These are phyloP conservation scores for Coffea canephora DNA, from an alignment of 257 asterid genomes.

Conservation along the genomic window DNA sequence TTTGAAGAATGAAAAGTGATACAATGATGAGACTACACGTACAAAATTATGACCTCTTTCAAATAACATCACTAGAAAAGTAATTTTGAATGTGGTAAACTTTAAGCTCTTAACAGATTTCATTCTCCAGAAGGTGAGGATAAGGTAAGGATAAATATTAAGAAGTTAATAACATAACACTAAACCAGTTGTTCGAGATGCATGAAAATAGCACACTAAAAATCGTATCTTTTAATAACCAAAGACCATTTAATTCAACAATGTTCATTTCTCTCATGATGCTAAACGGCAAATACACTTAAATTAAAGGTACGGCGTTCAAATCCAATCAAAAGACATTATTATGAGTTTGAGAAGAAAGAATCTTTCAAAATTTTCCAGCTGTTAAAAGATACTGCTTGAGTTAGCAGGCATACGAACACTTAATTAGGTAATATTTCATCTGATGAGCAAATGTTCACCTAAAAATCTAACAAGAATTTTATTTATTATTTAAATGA, in stretches of 20 bases:
- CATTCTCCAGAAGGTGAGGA: not conserved
- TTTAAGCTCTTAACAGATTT: not conserved
- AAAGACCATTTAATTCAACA: not conserved
- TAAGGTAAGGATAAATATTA: not conserved
- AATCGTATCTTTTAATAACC: not conserved
- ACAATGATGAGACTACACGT: not conserved
- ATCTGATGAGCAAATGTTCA: not conserved
- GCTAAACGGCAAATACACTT: not conserved
- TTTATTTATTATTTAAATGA: not conserved
- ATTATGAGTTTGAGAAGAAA: not conserved
- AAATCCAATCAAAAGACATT: not conserved
- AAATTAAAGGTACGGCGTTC: not conserved
- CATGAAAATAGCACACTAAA: not conserved
- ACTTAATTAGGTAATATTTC: not conserved
- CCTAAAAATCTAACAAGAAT: not conserved
- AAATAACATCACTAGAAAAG: not conserved
- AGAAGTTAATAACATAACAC: not conserved
- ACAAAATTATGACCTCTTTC: not conserved
- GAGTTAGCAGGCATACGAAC: not conserved
- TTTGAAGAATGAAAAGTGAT: not conserved
- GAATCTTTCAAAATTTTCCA: not conserved
- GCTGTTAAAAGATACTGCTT: not conserved
- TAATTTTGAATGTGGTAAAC: not conserved
- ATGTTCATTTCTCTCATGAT: not conserved
- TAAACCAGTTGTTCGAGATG: no score